These are phyloP conservation scores for Eucalyptus brandiana DNA, from an alignment of 345 rosid genomes.

Conservation along the genomic window DNA sequence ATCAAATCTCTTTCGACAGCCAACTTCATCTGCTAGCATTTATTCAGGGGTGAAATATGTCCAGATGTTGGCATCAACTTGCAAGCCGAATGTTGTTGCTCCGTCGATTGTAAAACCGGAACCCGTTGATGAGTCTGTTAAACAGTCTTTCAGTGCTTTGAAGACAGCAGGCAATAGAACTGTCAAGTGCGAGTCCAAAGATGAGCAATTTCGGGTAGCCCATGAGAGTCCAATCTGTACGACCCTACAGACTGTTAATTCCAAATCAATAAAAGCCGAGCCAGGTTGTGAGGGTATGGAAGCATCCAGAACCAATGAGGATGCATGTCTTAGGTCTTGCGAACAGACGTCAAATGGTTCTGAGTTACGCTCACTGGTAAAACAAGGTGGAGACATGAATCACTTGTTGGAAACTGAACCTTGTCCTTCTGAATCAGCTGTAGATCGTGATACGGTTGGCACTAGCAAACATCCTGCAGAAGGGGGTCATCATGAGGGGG, in stretches of 20 bases:
- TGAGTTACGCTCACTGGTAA: background rate
- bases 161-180: background rate
- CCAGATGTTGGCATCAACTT: background rate
- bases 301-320: slow-evolving; percentile 9
- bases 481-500: background rate
- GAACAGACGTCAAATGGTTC: background rate
- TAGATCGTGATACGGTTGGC: background rate
- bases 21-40: slow-evolving; percentile 11
- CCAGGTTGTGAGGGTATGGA: slow-evolving; percentile 13
- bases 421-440: slow-evolving; percentile 7
- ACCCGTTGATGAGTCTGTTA: slow-evolving; percentile 32
- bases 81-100: slow-evolving; percentile 4
- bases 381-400: background rate
- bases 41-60: slow-evolving; percentile 3
- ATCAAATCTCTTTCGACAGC: slow-evolving; percentile 1
- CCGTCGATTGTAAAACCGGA: slow-evolving; percentile 44
- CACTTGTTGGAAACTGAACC: background rate
- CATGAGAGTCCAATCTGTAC: slow-evolving; percentile 1
- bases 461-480: background rate
- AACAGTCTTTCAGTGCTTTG: slow-evolving; percentile 1
- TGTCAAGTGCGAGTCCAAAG: slow-evolving; percentile 36
- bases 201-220: slow-evolving; percentile 6
- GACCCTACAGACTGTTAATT: slow-evolving; percentile 6
- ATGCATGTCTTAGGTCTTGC: slow-evolving; percentile 1
- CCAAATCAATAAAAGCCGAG: slow-evolving; percentile 38